Conservation (phyloP, 208 protist species). For the Crithidia brevicula region DNA sequence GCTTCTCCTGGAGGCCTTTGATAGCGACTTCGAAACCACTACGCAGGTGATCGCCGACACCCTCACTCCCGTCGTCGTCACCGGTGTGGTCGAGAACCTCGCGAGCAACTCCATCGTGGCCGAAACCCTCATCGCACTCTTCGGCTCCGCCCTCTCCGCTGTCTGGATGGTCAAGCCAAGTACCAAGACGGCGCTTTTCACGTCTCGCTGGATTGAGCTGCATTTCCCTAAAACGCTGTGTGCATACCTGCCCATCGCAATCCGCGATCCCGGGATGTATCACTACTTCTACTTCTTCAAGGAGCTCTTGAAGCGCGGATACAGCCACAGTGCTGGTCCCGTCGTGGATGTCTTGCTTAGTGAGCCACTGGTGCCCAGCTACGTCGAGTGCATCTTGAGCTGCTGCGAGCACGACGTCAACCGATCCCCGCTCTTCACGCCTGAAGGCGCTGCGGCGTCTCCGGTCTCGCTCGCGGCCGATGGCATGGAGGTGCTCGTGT, state of each 20-base stretch:
- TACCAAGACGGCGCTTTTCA: constrained; percentile 51
- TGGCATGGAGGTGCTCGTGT: constrained; percentile 50
- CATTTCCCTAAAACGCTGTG: constrained; percentile 41
- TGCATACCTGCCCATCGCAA: constrained; percentile 35
- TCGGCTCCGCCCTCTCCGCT: constrained; percentile 55
- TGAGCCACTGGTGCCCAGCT: constrained; percentile 36
- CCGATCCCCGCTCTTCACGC: constrained; percentile 16
- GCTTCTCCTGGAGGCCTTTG: constrained; percentile 67
- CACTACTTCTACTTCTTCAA: constrained; percentile 77
- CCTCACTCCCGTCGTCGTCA: constrained; percentile 27
- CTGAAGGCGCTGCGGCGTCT: constrained; percentile 19
- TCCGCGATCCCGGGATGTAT: constrained; percentile 39
- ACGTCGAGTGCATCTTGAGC: constrained; percentile 37
- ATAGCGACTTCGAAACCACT: constrained; percentile 49
- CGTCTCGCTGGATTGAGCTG: constrained; percentile 50
- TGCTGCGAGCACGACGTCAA: constrained; percentile 37
- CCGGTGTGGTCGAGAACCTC: constrained; percentile 51
- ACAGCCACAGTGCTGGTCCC: constrained; percentile 70
- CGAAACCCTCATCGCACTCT: constrained; percentile 69
- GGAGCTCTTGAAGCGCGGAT: constrained; percentile 71
- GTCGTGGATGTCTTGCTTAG: constrained; percentile 66
- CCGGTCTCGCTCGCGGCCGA: constrained; percentile 44
- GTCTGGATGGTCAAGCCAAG: constrained; percentile 48
- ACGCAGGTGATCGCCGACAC: constrained; percentile 50
- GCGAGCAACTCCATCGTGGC: constrained; percentile 52